Evolutionary conservation across 371 early-diverging fungal genomes (phyloP).

Genomic region (Mortierella sp.): DNA sequence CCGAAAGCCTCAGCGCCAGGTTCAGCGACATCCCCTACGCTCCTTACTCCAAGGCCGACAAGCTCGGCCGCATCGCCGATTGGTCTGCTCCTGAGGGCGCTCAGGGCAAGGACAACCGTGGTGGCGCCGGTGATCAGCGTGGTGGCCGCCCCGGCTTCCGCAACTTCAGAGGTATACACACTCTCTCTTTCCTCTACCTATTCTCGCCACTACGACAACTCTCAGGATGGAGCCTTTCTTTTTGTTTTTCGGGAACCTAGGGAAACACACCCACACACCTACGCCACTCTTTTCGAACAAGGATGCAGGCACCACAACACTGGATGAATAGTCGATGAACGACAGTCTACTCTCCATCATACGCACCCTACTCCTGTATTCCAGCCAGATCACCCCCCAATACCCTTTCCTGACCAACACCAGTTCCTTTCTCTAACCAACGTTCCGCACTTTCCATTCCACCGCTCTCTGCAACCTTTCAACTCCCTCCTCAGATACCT

Average conservation of each 20-base stretch:
- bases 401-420: background rate
- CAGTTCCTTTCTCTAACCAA: background rate
- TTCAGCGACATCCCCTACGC: constrained; percentile 95
- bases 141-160: constrained; percentile 72
- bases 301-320: background rate
- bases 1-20: constrained; percentile 71
- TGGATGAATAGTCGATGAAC: background rate
- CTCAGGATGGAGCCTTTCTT: background rate
- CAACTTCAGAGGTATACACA: constrained; percentile 69
- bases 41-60: constrained; percentile 96
- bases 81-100: constrained; percentile 82
- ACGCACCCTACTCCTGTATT: background rate
- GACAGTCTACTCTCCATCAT: background rate
- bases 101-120: constrained; percentile 71
- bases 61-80: constrained; percentile 94
- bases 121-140: constrained; percentile 69
- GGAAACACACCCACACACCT: background rate
- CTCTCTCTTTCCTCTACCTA: background rate
- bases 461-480: background rate
- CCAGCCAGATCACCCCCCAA: background rate
- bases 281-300: background rate
- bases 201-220: background rate
- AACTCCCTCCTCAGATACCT: constrained; percentile 61
- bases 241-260: background rate
- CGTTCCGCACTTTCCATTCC: background rate